phyloP scores from a whole-genome alignment of 495 filamentous ascomycete species.

The Aspergillus olivimuriae region DNA sequence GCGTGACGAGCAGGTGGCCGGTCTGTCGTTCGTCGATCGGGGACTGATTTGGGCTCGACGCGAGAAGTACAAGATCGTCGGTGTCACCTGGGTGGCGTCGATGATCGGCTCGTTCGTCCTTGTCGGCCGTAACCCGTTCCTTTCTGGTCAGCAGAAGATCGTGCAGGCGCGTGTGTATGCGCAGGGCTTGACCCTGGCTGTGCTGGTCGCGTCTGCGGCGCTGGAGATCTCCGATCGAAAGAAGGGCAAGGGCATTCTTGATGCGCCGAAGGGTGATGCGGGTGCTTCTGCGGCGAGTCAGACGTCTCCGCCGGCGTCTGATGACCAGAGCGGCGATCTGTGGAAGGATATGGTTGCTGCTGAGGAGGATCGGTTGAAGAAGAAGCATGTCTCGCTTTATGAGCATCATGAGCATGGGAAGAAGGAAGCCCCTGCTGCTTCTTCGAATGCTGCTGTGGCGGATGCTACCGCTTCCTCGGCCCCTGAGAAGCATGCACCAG shows the following conservation, averaged over 20 bases:
- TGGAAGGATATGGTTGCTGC: conserved; percentile 86
- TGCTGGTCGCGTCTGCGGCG: conserved; percentile 78
- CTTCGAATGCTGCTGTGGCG: background rate
- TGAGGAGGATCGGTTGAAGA: conserved; percentile 62
- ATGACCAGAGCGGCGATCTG: conserved; percentile 67
- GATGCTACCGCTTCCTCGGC: background rate
- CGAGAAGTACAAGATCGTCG: conserved; percentile 87
- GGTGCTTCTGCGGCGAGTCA: conserved; percentile 41
- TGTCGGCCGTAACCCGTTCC: conserved; percentile 71
- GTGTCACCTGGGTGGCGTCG: conserved; percentile 71
- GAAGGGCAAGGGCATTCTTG: conserved; percentile 55
- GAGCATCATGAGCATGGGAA: conserved; percentile 17
- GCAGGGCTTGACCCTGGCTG: conserved; percentile 87
- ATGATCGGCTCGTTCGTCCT: conserved; percentile 73
- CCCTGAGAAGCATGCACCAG: background rate
- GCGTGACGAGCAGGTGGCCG: conserved; percentile 38
- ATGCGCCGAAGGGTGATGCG: conserved; percentile 67
- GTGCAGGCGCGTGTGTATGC: conserved; percentile 98
- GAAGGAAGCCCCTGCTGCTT: background rate
- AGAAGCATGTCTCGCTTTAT: conserved; percentile 45
- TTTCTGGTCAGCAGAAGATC: conserved; percentile 78
- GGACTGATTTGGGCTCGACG: conserved; percentile 57
- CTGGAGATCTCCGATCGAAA: conserved; percentile 84
- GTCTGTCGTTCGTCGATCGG: conserved; percentile 50
- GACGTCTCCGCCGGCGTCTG: conserved; percentile 58